A percentile compares a stretch with the other conserved stretches of the same genome.
phyloP scores from a whole-genome alignment of 2,329 filamentous ascomycete species.

The Coleophoma eucalyptorum region DNA sequence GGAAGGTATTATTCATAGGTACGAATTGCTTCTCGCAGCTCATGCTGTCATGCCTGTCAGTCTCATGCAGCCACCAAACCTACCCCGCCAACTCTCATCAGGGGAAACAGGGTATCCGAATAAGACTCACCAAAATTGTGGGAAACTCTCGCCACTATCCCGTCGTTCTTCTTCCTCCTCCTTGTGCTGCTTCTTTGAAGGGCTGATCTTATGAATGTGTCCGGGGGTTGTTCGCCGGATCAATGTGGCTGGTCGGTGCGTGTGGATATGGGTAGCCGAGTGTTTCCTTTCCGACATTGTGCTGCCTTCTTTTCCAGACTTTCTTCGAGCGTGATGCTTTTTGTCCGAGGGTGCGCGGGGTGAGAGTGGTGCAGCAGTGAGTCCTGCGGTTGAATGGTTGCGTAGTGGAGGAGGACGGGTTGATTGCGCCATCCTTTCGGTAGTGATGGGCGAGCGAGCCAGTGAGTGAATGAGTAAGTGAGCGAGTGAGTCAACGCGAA shows the following conservation, averaged over 20 bases:
- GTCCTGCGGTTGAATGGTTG: background rate
- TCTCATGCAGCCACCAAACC: constrained; percentile 20
- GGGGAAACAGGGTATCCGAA: constrained; percentile 4
- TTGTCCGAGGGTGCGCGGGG: background rate
- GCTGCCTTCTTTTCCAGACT: background rate
- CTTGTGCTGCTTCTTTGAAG: constrained; percentile 10
- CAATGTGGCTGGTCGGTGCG: constrained; percentile 12
- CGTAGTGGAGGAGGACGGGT: background rate
- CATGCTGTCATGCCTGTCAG: constrained; percentile 44
- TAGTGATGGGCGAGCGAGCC: background rate
- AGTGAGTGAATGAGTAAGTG: background rate
- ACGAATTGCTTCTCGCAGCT: constrained; percentile 65
- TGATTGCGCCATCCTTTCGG: background rate
- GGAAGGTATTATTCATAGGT: constrained; percentile 49
- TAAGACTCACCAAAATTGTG: constrained; percentile 57
- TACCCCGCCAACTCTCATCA: constrained; percentile 5
- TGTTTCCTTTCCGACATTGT: constrained; percentile 14
- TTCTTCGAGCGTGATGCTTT: background rate
- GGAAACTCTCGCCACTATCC: constrained; percentile 58
- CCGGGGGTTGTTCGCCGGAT: constrained; percentile 17
- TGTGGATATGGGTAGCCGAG: background rate
- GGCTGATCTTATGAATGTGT: constrained; percentile 9
- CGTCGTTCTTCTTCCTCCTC: constrained; percentile 15
- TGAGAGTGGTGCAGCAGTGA: background rate
- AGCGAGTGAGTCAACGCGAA: background rate